A percentile compares a stretch with the other conserved stretches of the same genome.
Evolutionary conservation across 2,329 filamentous ascomycete genomes (phyloP).

Genomic region (Fusarium papillatum): DNA sequence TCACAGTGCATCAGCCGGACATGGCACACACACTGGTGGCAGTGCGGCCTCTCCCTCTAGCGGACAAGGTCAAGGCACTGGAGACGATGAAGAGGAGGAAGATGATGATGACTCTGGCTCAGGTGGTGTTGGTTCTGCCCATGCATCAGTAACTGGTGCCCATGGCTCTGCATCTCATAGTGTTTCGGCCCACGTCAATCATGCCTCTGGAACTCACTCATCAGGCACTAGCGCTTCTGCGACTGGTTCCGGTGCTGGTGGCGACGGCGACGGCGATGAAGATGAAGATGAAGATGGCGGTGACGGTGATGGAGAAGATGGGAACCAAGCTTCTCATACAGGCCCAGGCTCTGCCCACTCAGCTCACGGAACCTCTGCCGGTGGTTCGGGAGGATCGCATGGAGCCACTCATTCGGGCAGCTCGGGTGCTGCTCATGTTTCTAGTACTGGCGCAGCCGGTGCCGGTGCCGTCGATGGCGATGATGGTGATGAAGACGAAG

Average conservation of each 20-base stretch:
- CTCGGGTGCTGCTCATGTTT: not conserved
- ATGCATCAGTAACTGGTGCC: not conserved
- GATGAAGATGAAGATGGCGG: not conserved
- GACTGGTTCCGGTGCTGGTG: not conserved
- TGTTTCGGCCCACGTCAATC: not conserved
- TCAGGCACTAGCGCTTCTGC: not conserved
- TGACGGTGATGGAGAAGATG: not conserved
- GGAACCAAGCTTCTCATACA: not conserved
- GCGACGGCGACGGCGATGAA: not conserved
- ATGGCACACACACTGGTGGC: not conserved
- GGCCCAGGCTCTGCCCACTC: not conserved
- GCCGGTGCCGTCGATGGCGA: not conserved
- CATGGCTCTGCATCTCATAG: not conserved
- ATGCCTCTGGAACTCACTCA: not conserved
- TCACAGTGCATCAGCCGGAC: not conserved
- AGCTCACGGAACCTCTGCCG: not conserved
- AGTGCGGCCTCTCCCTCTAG: not conserved
- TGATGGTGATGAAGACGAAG: not conserved
- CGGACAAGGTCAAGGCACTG: not conserved
- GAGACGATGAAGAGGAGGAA: not conserved
- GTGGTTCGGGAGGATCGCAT: not conserved
- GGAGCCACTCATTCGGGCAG: not conserved
- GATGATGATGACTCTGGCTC: not conserved
- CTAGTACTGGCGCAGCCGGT: not conserved
- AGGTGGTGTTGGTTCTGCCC: not conserved